phyloP scores from a whole-genome alignment of 768 basidiomycete species.

The Tricholoma bakamatsutake region DNA sequence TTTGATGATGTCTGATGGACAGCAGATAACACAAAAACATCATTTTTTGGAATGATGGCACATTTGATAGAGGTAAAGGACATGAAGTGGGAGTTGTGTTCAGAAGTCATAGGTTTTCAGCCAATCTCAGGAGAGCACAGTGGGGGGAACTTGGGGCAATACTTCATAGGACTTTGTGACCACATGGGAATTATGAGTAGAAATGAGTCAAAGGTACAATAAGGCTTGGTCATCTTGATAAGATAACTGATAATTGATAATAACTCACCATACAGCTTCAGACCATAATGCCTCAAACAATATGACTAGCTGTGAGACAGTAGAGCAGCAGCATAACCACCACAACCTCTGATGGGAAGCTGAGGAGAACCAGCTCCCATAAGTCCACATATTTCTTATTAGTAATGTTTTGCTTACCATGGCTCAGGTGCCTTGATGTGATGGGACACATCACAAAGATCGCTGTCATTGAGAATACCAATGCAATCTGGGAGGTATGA shows the following conservation, averaged over 20 bases:
- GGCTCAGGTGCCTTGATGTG: no score
- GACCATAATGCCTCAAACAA: conserved; percentile 17
- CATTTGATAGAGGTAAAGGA: conserved; percentile 19
- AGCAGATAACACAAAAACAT: conserved; percentile 11
- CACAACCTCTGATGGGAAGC: conserved; percentile 7
- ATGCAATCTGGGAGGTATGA: background rate
- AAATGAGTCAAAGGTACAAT: background rate
- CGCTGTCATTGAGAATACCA: background rate
- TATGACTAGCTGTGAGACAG: conserved; percentile 9
- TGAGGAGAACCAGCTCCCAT: conserved; percentile 11
- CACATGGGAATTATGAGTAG: background rate
- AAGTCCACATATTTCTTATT: background rate
- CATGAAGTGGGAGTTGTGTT: background rate
- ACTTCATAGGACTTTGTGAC: background rate
- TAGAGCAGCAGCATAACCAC: conserved; percentile 11
- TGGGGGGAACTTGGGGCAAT: background rate
- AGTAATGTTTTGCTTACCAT: background rate
- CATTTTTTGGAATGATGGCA: conserved; percentile 12
- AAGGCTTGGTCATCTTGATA: background rate
- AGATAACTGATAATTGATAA: background rate
- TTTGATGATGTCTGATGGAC: conserved; percentile 14
- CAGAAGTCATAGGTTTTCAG: background rate
- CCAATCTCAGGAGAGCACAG: background rate
- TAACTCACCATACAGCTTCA: conserved; percentile 1
- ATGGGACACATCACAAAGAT: no score